Base-by-base conservation (phyloP, 306 rosid species). In the Cicer chorassanicum region DNA sequence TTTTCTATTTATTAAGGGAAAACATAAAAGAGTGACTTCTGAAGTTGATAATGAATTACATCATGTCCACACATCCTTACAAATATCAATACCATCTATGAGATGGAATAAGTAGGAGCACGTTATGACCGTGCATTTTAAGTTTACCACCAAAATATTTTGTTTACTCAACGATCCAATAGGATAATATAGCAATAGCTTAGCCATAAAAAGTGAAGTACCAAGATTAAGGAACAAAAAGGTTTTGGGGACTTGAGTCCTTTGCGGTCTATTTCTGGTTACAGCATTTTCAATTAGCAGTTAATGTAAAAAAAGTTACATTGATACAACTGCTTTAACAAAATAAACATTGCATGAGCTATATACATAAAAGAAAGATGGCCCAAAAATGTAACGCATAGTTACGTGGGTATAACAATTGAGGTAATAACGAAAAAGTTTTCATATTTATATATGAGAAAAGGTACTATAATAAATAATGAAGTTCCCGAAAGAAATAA, bases 21-120 rank as follows among this genome's bases (percentile, higher is more conserved):
- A 80, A 67, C 55, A 54, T 62, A 63, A 44, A 46, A 5, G 62
- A 76, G 19, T 72, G 72, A 53, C 18, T 46, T 57, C 65, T 56
- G 74, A 65, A 74, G 14, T 61, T 36, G 72, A 67, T 49, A 53
- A 49, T 3, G 1, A 13, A 43, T 41, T 24, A 36, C 36, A 29
- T 34, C 18, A 61, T 51, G 13, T 70, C 14, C 9, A 73, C 15
- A 49, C 36, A 74, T 62, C 13, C 55, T 40, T 54, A 38, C 74
- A 68, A 56, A 66, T n/a, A 11, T 42, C 40, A 42, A 65, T 18
- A 54, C n/a, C 62, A 45, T 41, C 72, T 44, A 11, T 74, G 55
- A 5, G 67, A 59, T 56, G 46, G 59, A 79, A 74, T 15, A 74
- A 18, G 70, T 69, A 72, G 63, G 70, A 54, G 72, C 53, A 14